Evolutionary conservation across 345 rosid species (phyloP).

Genomic region (Kandelia obovata): DNA sequence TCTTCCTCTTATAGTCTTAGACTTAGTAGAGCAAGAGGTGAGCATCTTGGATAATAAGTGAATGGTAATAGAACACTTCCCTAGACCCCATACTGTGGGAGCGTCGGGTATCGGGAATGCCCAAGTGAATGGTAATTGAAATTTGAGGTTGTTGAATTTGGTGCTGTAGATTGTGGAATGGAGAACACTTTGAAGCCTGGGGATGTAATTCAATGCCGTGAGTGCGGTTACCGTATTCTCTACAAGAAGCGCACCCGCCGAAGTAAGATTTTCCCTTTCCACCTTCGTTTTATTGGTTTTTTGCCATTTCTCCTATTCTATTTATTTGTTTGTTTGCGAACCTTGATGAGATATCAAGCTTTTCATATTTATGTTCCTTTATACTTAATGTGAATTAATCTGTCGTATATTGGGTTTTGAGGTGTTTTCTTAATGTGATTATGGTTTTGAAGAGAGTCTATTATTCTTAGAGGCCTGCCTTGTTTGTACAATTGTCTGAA

Average conservation of each 20-base stretch:
- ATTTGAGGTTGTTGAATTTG: background rate
- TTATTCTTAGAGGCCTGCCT: too few species aligned
- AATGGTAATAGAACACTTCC: too few species aligned
- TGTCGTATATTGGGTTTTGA: too few species aligned
- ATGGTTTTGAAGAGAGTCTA: too few species aligned
- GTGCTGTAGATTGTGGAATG: conserved; percentile 63
- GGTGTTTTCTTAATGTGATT: too few species aligned
- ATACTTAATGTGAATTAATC: too few species aligned
- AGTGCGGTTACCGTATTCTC: conserved; percentile 89
- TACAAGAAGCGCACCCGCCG: conserved; percentile 94
- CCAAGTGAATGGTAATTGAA: background rate
- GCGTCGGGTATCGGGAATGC: too few species aligned
- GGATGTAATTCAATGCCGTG: conserved; percentile 87
- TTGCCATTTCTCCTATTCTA: background rate
- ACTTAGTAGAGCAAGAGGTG: background rate
- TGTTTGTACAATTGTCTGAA: too few species aligned
- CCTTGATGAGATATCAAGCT: background rate
- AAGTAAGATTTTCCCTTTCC: conserved; percentile 35
- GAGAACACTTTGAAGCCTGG: conserved; percentile 75
- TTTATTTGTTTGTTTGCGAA: too few species aligned
- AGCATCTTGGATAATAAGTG: too few species aligned
- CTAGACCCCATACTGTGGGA: too few species aligned
- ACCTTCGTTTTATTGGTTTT: background rate
- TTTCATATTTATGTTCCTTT: too few species aligned
- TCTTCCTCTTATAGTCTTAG: background rate